Evolutionary conservation across 2,329 filamentous ascomycete species (phyloP).

Genomic region (Ascosphaera apis): DNA sequence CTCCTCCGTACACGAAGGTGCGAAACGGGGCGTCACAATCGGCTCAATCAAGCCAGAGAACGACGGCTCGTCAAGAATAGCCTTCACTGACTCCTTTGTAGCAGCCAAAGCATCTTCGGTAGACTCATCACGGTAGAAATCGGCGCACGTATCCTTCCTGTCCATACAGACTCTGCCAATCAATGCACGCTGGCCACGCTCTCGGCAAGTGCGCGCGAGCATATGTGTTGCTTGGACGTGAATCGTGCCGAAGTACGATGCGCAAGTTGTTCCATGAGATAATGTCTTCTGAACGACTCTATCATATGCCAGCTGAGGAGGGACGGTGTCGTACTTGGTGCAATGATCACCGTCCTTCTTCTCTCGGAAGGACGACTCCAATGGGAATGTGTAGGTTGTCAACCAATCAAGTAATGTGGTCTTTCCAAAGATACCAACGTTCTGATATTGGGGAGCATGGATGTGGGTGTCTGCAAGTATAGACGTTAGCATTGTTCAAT

Average conservation of each 20-base stretch:
- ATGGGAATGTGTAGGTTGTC: slow-evolving; percentile 79
- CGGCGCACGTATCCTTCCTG: slow-evolving; percentile 37
- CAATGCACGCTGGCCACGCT: slow-evolving; percentile 64
- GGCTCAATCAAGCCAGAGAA: slow-evolving; percentile 37
- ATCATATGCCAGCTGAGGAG: slow-evolving; percentile 37
- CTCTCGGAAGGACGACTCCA: slow-evolving; percentile 50
- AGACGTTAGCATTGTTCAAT: not conserved
- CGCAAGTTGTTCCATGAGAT: slow-evolving; percentile 75
- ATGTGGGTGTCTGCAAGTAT: slow-evolving; percentile 55
- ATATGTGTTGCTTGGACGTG: slow-evolving; percentile 77
- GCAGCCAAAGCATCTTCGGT: slow-evolving; percentile 32
- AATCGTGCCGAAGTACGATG: slow-evolving; percentile 83
- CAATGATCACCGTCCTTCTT: slow-evolving; percentile 1
- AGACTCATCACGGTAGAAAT: slow-evolving; percentile 56
- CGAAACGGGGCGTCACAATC: slow-evolving; percentile 52
- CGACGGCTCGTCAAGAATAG: not conserved
- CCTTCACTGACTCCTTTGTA: slow-evolving; percentile 22
- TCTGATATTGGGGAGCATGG: slow-evolving; percentile 87
- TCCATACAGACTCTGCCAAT: slow-evolving; percentile 96
- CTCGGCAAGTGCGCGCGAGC: slow-evolving; percentile 61
- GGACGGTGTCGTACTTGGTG: slow-evolving; percentile 6
- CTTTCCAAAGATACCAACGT: slow-evolving; percentile 81
- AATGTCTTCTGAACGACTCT: slow-evolving; percentile 61
- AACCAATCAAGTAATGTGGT: slow-evolving; percentile 87
- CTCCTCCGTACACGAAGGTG: slow-evolving; percentile 28